Evolutionary conservation across 148 eudicot genomes (phyloP).

Genomic region (Simmondsia chinensis): DNA sequence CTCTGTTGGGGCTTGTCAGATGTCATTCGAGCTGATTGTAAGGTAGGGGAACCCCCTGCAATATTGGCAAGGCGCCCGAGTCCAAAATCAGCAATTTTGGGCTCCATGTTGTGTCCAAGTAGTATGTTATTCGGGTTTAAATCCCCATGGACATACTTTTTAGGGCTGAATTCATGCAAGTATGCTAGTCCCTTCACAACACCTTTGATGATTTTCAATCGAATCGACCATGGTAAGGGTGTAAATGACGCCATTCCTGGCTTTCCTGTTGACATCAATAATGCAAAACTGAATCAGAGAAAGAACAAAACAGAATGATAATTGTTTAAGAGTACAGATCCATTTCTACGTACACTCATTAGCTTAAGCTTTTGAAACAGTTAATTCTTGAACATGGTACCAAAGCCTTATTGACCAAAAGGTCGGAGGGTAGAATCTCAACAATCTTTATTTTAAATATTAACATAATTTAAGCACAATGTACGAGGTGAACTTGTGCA

Average conservation of each 20-base stretch:
- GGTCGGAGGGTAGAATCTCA: no score
- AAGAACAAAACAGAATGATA: no score
- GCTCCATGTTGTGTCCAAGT: conserved; percentile 67
- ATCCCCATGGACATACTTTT: conserved; percentile 92
- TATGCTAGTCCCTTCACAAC: conserved; percentile 74
- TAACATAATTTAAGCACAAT: no score
- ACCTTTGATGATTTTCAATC: conserved; percentile 71
- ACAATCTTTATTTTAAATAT: no score
- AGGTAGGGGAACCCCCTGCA: conserved; percentile 64
- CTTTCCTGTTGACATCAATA: conserved; percentile 42
- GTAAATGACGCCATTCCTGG: conserved; percentile 54
- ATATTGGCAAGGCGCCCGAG: conserved; percentile 84
- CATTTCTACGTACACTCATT: no score
- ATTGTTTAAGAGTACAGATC: no score
- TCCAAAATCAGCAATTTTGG: conserved; percentile 89
- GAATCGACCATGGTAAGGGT: conserved; percentile 66
- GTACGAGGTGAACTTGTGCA: no score
- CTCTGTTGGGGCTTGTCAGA: conserved; percentile 68
- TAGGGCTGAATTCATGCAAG: conserved; percentile 90
- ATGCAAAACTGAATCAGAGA: not conserved
- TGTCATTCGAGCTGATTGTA: conserved; percentile 47
- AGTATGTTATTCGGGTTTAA: conserved; percentile 79
- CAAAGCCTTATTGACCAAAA: no score
- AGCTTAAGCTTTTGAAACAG: no score
- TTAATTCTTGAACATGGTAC: no score